phyloP scores from a whole-genome alignment of 164 flowering plant species.

The Brasenia schreberi region DNA sequence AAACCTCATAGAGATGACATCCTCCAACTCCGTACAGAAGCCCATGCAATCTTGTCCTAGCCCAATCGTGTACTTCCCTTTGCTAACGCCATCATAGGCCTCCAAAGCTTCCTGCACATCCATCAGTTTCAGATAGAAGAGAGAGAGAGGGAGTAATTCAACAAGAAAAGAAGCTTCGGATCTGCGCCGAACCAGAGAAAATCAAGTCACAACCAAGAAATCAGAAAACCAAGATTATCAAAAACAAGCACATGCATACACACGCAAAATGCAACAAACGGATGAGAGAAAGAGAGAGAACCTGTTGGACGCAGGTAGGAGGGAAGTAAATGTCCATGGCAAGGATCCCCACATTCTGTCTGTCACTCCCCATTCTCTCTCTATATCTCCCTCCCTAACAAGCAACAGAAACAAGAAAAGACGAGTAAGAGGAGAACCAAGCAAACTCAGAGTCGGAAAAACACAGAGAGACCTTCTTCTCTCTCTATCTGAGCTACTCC shows the following conservation, averaged over 20 bases:
- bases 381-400: background rate
- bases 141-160: background rate
- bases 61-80: conserved; percentile 97
- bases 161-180: background rate
- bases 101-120: conserved; percentile 69
- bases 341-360: conserved; percentile 68
- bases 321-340: conserved; percentile 87
- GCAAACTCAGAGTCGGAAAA: too few species aligned
- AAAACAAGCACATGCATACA: background rate
- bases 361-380: conserved; percentile 2
- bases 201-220: background rate
- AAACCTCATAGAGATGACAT: conserved; percentile 98
- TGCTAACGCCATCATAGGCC: conserved; percentile 94
- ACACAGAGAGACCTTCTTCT: too few species aligned
- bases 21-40: conserved; percentile 88
- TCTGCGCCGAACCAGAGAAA: background rate
- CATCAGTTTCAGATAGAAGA: background rate
- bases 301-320: conserved; percentile 75
- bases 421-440: too few species aligned
- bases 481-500: too few species aligned
- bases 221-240: background rate
- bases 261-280: background rate
- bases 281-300: conserved; percentile 4
- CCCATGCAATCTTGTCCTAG: conserved; percentile 99
- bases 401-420: too few species aligned